Evolutionary conservation across 2,329 filamentous ascomycete genomes (phyloP).

Genomic region (Exophiala spinifera): DNA sequence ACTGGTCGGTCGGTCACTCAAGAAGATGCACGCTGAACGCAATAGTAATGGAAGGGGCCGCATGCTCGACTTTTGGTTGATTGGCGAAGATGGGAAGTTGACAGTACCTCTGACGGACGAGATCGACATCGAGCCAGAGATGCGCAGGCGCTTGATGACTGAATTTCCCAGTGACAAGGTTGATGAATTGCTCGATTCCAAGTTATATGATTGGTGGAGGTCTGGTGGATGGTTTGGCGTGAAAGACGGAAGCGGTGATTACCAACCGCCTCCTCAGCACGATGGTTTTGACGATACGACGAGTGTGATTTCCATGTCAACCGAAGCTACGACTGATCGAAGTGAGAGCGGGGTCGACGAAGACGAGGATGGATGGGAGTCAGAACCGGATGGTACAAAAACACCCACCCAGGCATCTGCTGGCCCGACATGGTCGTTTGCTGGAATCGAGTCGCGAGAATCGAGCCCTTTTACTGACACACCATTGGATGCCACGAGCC

Average conservation of each 20-base stretch:
- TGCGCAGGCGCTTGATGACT: conserved; percentile 59
- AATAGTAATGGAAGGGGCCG: conserved; percentile 24
- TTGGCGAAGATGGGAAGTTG: conserved; percentile 53
- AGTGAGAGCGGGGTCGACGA: conserved; percentile 49
- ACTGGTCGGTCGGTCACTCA: conserved; percentile 33
- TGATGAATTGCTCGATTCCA: conserved; percentile 66
- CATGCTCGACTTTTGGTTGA: conserved; percentile 52
- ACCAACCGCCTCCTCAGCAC: conserved; percentile 51
- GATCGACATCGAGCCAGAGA: conserved; percentile 78
- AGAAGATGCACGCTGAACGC: conserved; percentile 26
- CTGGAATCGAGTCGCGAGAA: conserved; percentile 37
- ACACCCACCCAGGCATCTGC: conserved; percentile 72
- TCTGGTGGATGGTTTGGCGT: conserved; percentile 81
- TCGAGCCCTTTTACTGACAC: conserved; percentile 55
- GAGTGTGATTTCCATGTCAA: conserved; percentile 70
- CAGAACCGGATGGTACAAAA: conserved; percentile 52
- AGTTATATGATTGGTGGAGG: conserved; percentile 82
- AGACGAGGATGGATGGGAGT: conserved; percentile 50
- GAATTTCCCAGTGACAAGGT: conserved; percentile 32
- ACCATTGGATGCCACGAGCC: conserved; percentile 62
- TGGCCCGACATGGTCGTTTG: conserved; percentile 32
- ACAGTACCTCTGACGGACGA: conserved; percentile 59
- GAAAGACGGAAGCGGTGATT: conserved; percentile 76
- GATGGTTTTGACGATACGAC: conserved; percentile 69
- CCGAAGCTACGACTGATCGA: conserved; percentile 44